Evolutionary conservation across 805 yeast genomes (phyloP).

Genomic region (Pichia ethanolica): DNA sequence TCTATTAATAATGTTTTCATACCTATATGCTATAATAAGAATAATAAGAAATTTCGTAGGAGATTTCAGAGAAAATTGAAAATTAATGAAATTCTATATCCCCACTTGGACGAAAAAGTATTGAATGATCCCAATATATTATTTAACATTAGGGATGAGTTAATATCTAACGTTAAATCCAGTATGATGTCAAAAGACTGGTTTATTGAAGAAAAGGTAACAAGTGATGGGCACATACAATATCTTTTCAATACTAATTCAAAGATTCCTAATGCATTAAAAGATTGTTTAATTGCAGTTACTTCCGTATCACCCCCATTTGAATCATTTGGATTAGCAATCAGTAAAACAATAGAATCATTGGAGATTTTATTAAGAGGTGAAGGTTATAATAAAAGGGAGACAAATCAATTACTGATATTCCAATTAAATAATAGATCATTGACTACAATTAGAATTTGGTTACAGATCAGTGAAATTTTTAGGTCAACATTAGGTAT

Average conservation of each 20-base stretch:
- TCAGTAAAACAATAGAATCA: conserved; percentile 54
- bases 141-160: conserved; percentile 15
- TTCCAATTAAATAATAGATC: conserved; percentile 57
- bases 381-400: conserved; percentile 21
- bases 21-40: conserved; percentile 60
- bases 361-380: conserved; percentile 64
- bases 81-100: conserved; percentile 1
- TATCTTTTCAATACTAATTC: conserved; percentile 12
- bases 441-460: conserved; percentile 48
- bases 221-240: conserved; percentile 6
- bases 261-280: conserved; percentile 19
- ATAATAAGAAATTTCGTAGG: conserved; percentile 23
- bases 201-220: conserved; percentile 19
- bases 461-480: conserved; percentile 30
- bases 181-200: conserved; percentile 23
- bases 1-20: conserved; percentile 77
- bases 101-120: conserved; percentile 8
- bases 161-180: conserved; percentile 16
- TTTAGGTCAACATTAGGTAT: conserved; percentile 15
- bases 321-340: conserved; percentile 24
- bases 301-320: conserved; percentile 23
- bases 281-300: conserved; percentile 18
- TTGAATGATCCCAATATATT: conserved; percentile 8
- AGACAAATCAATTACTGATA: conserved; percentile 29
- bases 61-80: conserved; percentile 10